Conservation (phyloP, 495 filamentous ascomycete genomes). For the Aspergillus diversus region DNA sequence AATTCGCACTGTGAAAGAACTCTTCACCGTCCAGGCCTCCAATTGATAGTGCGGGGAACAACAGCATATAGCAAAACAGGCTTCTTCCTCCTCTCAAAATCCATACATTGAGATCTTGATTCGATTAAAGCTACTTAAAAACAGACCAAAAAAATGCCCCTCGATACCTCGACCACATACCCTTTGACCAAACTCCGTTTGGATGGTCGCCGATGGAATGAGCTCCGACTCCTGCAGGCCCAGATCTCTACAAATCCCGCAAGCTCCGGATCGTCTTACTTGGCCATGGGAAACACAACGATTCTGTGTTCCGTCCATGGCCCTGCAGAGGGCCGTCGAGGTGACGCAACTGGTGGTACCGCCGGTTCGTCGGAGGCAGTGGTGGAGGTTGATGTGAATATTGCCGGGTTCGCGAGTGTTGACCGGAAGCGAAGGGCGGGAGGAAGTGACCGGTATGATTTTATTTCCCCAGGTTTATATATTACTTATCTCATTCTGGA, state of each 20-base stretch:
- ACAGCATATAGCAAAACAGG: background rate
- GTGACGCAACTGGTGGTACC: slow-evolving; percentile 47
- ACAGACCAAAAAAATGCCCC: slow-evolving; percentile 65
- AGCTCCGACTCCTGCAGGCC: slow-evolving; percentile 84
- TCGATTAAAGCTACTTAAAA: background rate
- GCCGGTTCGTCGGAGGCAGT: slow-evolving; percentile 58
- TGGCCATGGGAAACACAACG: slow-evolving; percentile 96
- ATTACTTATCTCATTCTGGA: background rate
- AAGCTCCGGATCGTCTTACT: slow-evolving; percentile 85
- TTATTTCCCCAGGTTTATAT: too few relatives aligned
- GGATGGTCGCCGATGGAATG: slow-evolving; percentile 97
- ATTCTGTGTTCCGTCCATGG: slow-evolving; percentile 91
- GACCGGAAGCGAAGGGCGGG: slow-evolving; percentile 74
- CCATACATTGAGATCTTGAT: background rate
- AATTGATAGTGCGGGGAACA: slow-evolving; percentile 26
- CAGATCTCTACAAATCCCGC: slow-evolving; percentile 90
- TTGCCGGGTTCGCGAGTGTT: slow-evolving; percentile 85
- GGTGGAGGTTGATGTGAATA: slow-evolving; percentile 78
- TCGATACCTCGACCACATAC: slow-evolving; percentile 85
- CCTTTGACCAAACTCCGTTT: slow-evolving; percentile 83
- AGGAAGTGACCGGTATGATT: slow-evolving; percentile 73
- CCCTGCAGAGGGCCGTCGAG: slow-evolving; percentile 67
- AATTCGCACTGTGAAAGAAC: background rate
- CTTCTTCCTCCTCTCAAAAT: background rate
- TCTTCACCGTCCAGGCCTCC: background rate